A percentile compares a stretch with the other conserved stretches of the same genome.
Conservation (phyloP, 352 stramenopile genomes). For the Paralagenidium karlingii region DNA sequence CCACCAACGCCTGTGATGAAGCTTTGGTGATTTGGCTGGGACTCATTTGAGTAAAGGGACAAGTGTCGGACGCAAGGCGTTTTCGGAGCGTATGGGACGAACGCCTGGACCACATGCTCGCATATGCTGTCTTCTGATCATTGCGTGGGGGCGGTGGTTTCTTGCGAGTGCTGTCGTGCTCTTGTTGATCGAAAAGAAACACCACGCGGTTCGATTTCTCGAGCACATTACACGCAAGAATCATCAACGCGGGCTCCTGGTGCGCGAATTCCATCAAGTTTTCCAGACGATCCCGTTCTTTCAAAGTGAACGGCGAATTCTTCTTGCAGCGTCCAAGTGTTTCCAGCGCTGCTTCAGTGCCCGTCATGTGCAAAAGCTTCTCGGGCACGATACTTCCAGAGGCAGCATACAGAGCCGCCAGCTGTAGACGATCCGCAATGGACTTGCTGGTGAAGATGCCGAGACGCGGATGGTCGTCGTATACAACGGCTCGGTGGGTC, state of each 20-base stretch:
- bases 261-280: constrained; percentile 5
- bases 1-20: too few relatives aligned
- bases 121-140: too few relatives aligned
- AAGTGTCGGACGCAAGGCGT: too few relatives aligned
- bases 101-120: too few relatives aligned
- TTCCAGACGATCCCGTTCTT: constrained; percentile 2
- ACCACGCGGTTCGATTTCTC: constrained; percentile 8
- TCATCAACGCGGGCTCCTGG: too few relatives aligned
- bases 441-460: constrained; percentile 4
- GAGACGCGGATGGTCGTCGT: constrained; percentile 6
- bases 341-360: constrained; percentile 7
- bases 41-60: too few relatives aligned
- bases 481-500: constrained; percentile 1
- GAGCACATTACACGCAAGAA: constrained; percentile 1
- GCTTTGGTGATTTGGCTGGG: too few relatives aligned
- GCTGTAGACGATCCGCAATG: constrained; percentile 7
- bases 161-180: too few relatives aligned
- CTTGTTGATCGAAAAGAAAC: constrained; percentile 21
- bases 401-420: constrained; percentile 5
- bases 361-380: constrained; percentile 7
- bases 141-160: too few relatives aligned
- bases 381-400: constrained; percentile 2
- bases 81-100: too few relatives aligned
- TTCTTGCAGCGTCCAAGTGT: constrained; percentile 7
- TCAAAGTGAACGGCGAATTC: constrained; percentile 4